Evolutionary conservation across 352 stramenopile genomes (phyloP).

Genomic region (Phytophthora foliorum): DNA sequence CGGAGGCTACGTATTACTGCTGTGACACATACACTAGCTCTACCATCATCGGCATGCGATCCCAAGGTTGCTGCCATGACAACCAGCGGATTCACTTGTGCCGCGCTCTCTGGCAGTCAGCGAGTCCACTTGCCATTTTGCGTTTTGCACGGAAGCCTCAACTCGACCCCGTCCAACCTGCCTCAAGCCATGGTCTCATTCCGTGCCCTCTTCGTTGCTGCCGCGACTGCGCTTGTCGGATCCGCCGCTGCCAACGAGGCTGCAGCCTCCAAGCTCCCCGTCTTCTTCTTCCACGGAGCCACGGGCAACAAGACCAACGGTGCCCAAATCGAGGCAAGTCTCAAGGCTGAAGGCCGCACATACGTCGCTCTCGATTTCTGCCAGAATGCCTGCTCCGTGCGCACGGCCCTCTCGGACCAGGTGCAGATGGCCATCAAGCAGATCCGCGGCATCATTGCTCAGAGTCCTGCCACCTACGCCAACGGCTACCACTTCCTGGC

Average conservation of each 20-base stretch:
- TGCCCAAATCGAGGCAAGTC: conserved; percentile 44
- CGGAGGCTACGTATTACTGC: no score
- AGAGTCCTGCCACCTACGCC: conserved; percentile 43
- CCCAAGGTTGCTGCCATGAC: conserved; percentile 13
- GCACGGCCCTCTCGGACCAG: conserved; percentile 46
- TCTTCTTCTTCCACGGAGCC: conserved; percentile 68
- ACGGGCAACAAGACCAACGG: conserved; percentile 48
- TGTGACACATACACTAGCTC: conserved; percentile 14
- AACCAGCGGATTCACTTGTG: conserved; percentile 17
- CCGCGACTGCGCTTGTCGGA: conserved; percentile 19
- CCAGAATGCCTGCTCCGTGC: conserved; percentile 47
- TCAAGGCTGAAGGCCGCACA: conserved; percentile 50
- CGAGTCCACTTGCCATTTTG: conserved; percentile 21
- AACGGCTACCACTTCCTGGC: conserved; percentile 65
- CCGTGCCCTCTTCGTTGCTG: conserved; percentile 25
- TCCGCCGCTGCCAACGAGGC: conserved; percentile 28
- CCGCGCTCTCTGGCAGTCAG: conserved; percentile 3
- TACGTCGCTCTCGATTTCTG: conserved; percentile 63
- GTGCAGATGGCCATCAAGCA: conserved; percentile 60
- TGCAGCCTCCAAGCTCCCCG: conserved; percentile 39
- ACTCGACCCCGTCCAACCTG: conserved; percentile 11
- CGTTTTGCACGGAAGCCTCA: conserved; percentile 28
- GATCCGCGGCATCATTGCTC: conserved; percentile 50
- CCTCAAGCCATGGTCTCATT: conserved; percentile 33
- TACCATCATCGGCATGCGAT: conserved; percentile 12